Base-by-base conservation (phyloP, 2,329 filamentous ascomycete genomes). In the Blastomyces silverae region DNA sequence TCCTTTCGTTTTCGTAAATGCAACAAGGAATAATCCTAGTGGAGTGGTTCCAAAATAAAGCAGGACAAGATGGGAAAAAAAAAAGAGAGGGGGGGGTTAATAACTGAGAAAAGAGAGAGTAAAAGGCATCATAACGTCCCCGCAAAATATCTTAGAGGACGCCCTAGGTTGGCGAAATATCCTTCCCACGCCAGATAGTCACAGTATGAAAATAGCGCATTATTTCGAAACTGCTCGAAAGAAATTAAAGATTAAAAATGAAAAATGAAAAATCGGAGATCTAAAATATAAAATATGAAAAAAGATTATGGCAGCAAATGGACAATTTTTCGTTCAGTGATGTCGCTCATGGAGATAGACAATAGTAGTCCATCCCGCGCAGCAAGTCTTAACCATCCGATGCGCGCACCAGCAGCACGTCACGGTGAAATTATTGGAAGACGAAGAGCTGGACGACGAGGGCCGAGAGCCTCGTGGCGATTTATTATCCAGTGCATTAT, bases 381-480 rank as follows among this genome's bases (percentile, higher is more conserved):
- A 91, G 75, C 88, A 91, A 65, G 77, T 78, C 17, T 83, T 87
- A 68, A 81, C 87, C 87, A 91, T 90, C 61, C 83, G 83, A 76
- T 91, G 88, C 55, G 80, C 79, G 73, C 88, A 91, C 88, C 88
- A 90, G 10, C 87, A 87, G 72, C 88, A 90, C 68, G 83, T 84
- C 34, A 63, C 62, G 20, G 89, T 84, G 71, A 82, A 84, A 68
- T 86, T 87, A 65, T 68, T 69, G 11, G 69, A 64, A 31, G 64
- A 57, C n/a, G 59, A 56, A 25, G 63, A 63, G 15, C 37, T 64
- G 20, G 63, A 56, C 28, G 65, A 62, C 20, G 57, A 58, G 28
- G 52, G 44, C 10, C 37, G 55, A 44, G 48, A 42, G 48, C 20
- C 17, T 34, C 56, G 64, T 25, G 66, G 65, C 10, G 64, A 64